phyloP scores from a whole-genome alignment of 805 yeast genomes.

The Zygotorulaspora danielsina region DNA sequence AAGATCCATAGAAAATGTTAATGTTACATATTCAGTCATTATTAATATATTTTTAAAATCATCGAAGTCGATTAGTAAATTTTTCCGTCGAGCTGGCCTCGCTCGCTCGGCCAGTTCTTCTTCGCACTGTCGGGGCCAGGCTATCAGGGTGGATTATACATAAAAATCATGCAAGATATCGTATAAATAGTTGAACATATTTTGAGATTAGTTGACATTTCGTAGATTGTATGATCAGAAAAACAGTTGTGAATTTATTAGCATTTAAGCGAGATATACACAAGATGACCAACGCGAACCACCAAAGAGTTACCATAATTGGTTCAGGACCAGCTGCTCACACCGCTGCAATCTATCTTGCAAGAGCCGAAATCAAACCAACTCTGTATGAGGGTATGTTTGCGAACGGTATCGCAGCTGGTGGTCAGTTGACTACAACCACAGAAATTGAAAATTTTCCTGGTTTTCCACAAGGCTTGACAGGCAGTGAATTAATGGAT shows the following conservation, averaged over 20 bases:
- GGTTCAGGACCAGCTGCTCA: constrained; percentile 99
- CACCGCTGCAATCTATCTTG: constrained; percentile 95
- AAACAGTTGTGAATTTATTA: neutral
- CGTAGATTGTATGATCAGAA: constrained; percentile 1
- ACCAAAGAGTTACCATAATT: constrained; percentile 77
- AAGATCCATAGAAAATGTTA: neutral
- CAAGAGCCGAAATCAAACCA: constrained; percentile 95
- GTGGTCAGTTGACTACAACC: constrained; percentile 98
- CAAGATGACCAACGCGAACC: constrained; percentile 31
- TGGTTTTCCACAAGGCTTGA: constrained; percentile 92
- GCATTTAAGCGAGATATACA: neutral
- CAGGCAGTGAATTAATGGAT: constrained; percentile 87
- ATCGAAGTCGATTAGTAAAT: neutral
- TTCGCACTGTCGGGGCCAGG: no score
- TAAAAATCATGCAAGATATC: neutral
- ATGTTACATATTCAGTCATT: neutral
- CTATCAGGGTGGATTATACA: neutral
- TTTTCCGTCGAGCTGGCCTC: neutral
- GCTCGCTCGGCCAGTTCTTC: no score
- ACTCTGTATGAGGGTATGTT: constrained; percentile 88
- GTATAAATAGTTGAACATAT: constrained; percentile 13
- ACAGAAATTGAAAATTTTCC: constrained; percentile 99
- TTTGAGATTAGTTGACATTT: neutral
- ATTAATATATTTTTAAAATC: no score
- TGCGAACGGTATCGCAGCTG: constrained; percentile 98